Conservation (phyloP, 2,329 filamentous ascomycete species). For the Plenodomus lindquistii region DNA sequence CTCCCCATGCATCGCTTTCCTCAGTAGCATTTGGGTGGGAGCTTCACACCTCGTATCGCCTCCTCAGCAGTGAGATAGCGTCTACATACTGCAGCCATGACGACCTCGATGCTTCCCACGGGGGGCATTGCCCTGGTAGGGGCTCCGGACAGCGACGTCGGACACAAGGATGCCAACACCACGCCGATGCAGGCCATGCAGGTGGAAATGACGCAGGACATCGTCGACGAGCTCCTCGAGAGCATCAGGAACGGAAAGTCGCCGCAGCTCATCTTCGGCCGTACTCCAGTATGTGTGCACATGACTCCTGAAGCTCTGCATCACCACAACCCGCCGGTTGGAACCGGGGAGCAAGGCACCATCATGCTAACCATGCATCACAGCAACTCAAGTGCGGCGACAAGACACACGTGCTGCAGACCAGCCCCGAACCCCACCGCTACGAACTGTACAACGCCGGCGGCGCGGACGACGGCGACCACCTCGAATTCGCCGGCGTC, state of each 20-base stretch:
- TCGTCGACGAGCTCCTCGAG: conserved; percentile 47
- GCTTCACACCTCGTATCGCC: conserved; percentile 35
- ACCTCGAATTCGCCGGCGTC: conserved; percentile 59
- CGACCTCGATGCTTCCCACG: conserved; percentile 28
- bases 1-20: conserved; percentile 46
- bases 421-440: conserved; percentile 57
- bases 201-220: conserved; percentile 46
- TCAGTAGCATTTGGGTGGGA: conserved; percentile 43
- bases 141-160: conserved; percentile 44
- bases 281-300: conserved; percentile 44
- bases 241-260: conserved; percentile 41
- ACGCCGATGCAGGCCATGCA: conserved; percentile 46
- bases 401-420: conserved; percentile 59
- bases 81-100: conserved; percentile 28
- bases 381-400: conserved; percentile 61
- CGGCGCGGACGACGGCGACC: conserved; percentile 31
- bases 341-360: too few relatives aligned
- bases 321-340: too few relatives aligned
- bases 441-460: conserved; percentile 61
- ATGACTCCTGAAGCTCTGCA: conserved; percentile 9
- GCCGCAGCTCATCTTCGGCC: conserved; percentile 46
- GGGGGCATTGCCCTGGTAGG: conserved; percentile 44
- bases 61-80: conserved; percentile 14
- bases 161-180: conserved; percentile 33
- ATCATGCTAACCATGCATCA: conserved; percentile 36